Base-by-base conservation (phyloP, 306 rosid species). In the Trifolium dubium region DNA sequence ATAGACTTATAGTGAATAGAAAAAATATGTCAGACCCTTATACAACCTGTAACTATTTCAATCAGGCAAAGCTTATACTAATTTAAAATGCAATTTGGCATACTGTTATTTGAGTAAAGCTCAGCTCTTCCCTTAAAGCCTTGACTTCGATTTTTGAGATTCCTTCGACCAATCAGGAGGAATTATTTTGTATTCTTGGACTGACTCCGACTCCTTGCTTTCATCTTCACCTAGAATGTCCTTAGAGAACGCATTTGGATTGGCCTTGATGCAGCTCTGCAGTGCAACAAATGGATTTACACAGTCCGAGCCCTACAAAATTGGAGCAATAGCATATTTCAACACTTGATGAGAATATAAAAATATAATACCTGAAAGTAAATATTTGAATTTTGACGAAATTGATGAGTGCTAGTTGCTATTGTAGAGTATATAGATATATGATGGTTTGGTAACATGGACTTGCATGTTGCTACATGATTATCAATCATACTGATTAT, bases 231-330 rank as follows among this genome's bases (percentile, higher is more conserved):
- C 91, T 54, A 86, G 75, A 72, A 83, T 15, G 62, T 86, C 90
- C 71, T 85, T 81, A 11, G 97, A 87, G 78, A 93, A 93, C 8
- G 94, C 92, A 78, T 85, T 41, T 41, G 97, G 98, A 76, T 94
- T 83, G 72, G 90, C 90, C 84, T 89, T 94, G 80, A 94, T 91
- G 85, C 96, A 94, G 66, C 83, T 88, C 87, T 94, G 97, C 83
- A 94, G 81, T 56, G 88, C 88, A 64, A 94, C 86, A 71, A 94
- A 91, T 31, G 96, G 95, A 70, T 82, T 85, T 77, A 91, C 94
- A 60, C 97, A 94, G 82, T 89, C 97, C 28, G 97, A 94, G 53
- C 98, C 98, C 94, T 93, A 23, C 74, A 79, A 76, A 74, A 83
- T 17, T 59, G 73, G 62, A 10, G 64, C 61, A 64, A n/a, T 23